phyloP scores from a whole-genome alignment of 176 grass and related monocot species.

The Carex littledalei region DNA sequence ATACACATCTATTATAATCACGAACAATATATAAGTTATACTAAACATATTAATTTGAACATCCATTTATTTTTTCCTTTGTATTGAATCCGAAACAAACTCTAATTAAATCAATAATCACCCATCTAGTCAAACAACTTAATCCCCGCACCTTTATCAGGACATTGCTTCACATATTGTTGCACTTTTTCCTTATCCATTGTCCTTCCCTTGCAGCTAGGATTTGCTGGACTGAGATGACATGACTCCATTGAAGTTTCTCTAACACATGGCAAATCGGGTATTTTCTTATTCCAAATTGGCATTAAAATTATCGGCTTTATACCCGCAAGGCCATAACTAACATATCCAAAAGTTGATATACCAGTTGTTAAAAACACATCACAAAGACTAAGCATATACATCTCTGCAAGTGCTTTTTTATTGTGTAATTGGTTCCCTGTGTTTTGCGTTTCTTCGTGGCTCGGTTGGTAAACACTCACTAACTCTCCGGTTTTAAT shows the following conservation, averaged over 20 bases:
- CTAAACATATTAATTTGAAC: not conserved
- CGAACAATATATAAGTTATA: not conserved
- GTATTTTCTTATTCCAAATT: not conserved
- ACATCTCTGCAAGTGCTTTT: slow-evolving; percentile 56
- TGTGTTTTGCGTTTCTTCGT: slow-evolving; percentile 37
- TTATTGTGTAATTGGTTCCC: slow-evolving; percentile 34
- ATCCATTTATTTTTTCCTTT: not conserved
- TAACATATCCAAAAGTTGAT: slow-evolving; percentile 55
- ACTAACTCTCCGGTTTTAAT: not conserved
- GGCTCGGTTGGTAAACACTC: slow-evolving; percentile 43
- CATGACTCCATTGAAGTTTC: slow-evolving; percentile 30
- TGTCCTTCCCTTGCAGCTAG: not conserved
- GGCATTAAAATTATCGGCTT: slow-evolving; percentile 20
- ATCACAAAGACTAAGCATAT: slow-evolving; percentile 47
- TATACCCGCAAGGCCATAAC: slow-evolving; percentile 34
- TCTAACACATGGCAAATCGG: slow-evolving; percentile 1
- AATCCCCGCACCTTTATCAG: slow-evolving; percentile 3
- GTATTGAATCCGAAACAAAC: not conserved
- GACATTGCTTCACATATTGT: slow-evolving; percentile 25
- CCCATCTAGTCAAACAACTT: slow-evolving; percentile 25
- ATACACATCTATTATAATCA: not conserved
- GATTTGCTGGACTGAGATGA: slow-evolving; percentile 16
- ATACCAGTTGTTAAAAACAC: slow-evolving; percentile 26
- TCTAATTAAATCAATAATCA: not conserved
- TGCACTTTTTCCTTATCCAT: not conserved